These are phyloP conservation scores for Phytophthora ramorum DNA, from an alignment of 352 stramenopile genomes.

Conservation along the genomic window DNA sequence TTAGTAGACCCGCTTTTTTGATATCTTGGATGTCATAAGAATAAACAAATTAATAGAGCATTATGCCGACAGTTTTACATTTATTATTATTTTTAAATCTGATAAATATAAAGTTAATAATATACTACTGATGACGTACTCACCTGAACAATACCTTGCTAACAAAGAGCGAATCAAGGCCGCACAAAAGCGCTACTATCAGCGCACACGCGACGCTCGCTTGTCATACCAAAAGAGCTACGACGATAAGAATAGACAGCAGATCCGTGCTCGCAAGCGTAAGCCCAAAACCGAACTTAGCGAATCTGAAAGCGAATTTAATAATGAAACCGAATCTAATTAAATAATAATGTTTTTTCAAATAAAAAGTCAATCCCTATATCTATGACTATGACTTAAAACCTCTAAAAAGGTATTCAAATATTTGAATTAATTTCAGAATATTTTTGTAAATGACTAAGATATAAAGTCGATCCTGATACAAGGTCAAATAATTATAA, in stretches of 20 bases:
- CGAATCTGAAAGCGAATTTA: neutral
- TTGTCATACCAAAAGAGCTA: neutral
- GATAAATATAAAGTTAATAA: no score
- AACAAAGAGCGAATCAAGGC: neutral
- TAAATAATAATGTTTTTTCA: constrained; percentile 18
- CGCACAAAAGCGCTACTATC: constrained; percentile 6
- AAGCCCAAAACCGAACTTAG: constrained; percentile 9
- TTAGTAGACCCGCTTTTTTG: neutral
- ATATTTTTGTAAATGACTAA: constrained; percentile 21
- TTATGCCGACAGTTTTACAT: no score
- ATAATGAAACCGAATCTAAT: constrained; percentile 12
- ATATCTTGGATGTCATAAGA: no score
- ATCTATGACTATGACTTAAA: constrained; percentile 23
- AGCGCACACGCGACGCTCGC: constrained; percentile 6
- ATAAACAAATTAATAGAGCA: no score
- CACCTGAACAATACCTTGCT: no score
- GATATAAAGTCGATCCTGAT: constrained; percentile 11
- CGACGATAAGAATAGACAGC: constrained; percentile 17
- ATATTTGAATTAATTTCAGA: constrained; percentile 23
- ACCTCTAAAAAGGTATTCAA: constrained; percentile 20
- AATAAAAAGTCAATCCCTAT: constrained; percentile 12
- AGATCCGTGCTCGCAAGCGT: constrained; percentile 12
- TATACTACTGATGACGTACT: no score
- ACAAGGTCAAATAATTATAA: constrained; percentile 21
- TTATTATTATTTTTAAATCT: no score